Conservation (phyloP, 2,329 filamentous ascomycete genomes). For the Mariannaea elegans region DNA sequence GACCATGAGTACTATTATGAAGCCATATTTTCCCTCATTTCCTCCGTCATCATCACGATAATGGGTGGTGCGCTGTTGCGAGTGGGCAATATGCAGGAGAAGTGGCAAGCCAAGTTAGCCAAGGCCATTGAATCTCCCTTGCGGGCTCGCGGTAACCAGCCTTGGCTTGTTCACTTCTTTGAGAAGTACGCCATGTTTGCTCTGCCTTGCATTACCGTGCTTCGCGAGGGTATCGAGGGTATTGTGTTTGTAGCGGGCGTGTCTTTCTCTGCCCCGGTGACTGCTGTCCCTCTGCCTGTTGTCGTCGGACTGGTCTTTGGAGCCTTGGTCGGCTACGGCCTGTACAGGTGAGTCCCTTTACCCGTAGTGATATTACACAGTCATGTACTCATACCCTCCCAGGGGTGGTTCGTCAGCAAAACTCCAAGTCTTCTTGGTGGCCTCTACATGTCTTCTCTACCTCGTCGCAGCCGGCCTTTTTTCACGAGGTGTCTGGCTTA, state of each 20-base stretch:
- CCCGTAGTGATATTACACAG: no score
- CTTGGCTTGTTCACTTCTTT: slow-evolving; percentile 67
- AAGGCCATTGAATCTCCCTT: slow-evolving; percentile 68
- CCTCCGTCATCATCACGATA: slow-evolving; percentile 82
- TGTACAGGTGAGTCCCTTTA: slow-evolving; percentile 71
- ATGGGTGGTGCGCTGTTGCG: slow-evolving; percentile 84
- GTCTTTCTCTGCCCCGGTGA: slow-evolving; percentile 77
- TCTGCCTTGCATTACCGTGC: slow-evolving; percentile 84
- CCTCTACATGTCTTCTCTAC: slow-evolving; percentile 85
- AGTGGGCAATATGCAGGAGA: slow-evolving; percentile 83
- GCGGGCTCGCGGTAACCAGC: slow-evolving; percentile 53
- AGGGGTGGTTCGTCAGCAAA: slow-evolving; percentile 55
- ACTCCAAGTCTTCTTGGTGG: slow-evolving; percentile 79
- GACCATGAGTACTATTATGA: slow-evolving; percentile 82
- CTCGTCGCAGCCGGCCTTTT: slow-evolving; percentile 85
- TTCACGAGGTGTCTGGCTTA: slow-evolving; percentile 78
- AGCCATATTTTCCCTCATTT: slow-evolving; percentile 79
- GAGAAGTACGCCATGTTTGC: slow-evolving; percentile 90
- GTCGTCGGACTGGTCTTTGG: slow-evolving; percentile 76
- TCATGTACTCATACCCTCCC: background rate
- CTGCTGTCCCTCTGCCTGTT: slow-evolving; percentile 80
- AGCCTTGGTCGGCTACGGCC: slow-evolving; percentile 71
- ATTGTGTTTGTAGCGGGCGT: slow-evolving; percentile 92
- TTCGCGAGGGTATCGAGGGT: slow-evolving; percentile 86
- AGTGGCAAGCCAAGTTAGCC: slow-evolving; percentile 84